phyloP scores from a whole-genome alignment of 306 rosid genomes.

The Chamaecrista fasciculata region DNA sequence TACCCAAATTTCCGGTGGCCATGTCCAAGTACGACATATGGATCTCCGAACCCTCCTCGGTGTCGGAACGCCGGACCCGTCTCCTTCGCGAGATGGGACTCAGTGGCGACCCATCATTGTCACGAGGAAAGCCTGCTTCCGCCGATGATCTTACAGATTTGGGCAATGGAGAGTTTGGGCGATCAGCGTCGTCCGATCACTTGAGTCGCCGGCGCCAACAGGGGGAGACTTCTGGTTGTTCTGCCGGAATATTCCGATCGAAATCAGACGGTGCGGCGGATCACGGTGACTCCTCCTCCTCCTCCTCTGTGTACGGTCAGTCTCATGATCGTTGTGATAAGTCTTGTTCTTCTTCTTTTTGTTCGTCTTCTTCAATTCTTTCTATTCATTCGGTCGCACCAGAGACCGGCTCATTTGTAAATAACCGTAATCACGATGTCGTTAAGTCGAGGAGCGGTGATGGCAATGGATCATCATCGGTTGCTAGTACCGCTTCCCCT shows the following conservation, averaged over 20 bases:
- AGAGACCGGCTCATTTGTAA: constrained; percentile 36
- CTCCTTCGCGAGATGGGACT: constrained; percentile 81
- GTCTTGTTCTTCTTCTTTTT: constrained; percentile 29
- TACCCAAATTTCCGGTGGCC: constrained; percentile 59
- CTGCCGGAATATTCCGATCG: constrained; percentile 40
- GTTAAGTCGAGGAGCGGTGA: constrained; percentile 43
- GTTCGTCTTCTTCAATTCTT: constrained; percentile 28
- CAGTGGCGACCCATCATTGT: constrained; percentile 51
- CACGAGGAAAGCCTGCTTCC: constrained; percentile 36
- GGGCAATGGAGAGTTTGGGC: constrained; percentile 41
- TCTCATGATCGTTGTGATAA: constrained; percentile 34
- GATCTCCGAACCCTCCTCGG: constrained; percentile 85
- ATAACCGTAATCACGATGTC: constrained; percentile 35
- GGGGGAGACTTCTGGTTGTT: constrained; percentile 15
- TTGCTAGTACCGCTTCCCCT: constrained; percentile 34
- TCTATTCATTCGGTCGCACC: constrained; percentile 26
- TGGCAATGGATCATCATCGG: constrained; percentile 41
- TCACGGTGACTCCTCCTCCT: constrained; percentile 13
- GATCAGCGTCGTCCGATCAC: constrained; percentile 52
- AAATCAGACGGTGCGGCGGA: constrained; percentile 53
- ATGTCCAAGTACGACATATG: constrained; percentile 61
- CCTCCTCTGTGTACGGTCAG: constrained; percentile 12
- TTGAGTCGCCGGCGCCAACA: constrained; percentile 35
- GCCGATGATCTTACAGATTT: constrained; percentile 21
- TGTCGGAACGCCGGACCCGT: constrained; percentile 71